Conservation (phyloP, 73 alveolate species). For the Tetrahymena thermophila region DNA sequence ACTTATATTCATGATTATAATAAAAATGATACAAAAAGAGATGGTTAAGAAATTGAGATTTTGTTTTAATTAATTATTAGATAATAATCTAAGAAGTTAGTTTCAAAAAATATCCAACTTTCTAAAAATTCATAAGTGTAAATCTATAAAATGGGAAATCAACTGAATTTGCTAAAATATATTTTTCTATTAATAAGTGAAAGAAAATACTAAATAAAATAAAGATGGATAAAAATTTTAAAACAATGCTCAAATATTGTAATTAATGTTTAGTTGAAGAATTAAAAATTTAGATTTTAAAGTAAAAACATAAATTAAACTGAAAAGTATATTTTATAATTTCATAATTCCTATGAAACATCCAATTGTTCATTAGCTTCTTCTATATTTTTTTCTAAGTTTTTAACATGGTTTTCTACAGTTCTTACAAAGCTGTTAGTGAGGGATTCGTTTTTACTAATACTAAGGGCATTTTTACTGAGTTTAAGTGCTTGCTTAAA, state of each 20-base stretch:
- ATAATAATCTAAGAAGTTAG: neutral
- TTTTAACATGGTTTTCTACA: neutral
- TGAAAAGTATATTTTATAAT: no score
- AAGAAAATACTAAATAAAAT: no score
- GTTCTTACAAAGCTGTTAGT: neutral
- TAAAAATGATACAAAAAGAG: neutral
- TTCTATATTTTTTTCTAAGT: neutral
- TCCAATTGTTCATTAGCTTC: neutral
- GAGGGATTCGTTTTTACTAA: neutral
- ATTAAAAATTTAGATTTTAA: no score
- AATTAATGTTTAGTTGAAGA: no score
- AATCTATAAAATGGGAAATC: no score
- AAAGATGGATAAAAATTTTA: no score
- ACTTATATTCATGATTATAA: no score
- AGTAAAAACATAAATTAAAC: neutral
- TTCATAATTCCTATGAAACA: neutral
- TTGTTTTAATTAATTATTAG: no score
- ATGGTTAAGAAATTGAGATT: neutral
- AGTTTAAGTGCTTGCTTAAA: neutral
- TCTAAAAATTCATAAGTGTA: no score
- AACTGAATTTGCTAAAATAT: no score
- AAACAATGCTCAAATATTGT: neutral
- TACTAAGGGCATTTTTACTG: neutral
- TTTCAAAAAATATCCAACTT: neutral
- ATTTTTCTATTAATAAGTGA: no score